Conservation (phyloP, 192 early-diverging fungal genomes). For the Linnemannia elongata region DNA sequence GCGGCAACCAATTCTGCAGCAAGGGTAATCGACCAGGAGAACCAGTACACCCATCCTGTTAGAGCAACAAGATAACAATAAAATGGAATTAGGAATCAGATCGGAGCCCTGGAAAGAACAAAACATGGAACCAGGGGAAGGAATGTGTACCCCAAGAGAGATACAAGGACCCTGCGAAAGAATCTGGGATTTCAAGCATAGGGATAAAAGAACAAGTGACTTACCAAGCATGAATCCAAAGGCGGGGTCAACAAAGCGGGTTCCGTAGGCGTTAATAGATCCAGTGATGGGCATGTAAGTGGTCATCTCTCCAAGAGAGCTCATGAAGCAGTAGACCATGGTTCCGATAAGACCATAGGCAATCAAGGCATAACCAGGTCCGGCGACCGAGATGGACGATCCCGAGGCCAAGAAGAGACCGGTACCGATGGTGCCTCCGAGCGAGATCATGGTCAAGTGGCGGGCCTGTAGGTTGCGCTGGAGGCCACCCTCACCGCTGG, state of each 20-base stretch:
- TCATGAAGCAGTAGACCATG: constrained; percentile 77
- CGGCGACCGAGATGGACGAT: constrained; percentile 73
- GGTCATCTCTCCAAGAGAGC: constrained; percentile 86
- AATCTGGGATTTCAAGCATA: neutral
- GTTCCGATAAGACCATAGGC: constrained; percentile 63
- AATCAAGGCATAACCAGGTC: constrained; percentile 72
- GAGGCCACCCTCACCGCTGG: constrained; percentile 34
- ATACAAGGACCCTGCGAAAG: neutral
- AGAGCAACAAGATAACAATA: neutral
- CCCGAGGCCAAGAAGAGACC: constrained; percentile 86
- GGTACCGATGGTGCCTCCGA: constrained; percentile 81
- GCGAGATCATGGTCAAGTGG: constrained; percentile 69
- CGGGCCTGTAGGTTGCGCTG: constrained; percentile 74
- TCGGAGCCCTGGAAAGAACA: neutral
- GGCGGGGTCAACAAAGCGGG: constrained; percentile 85
- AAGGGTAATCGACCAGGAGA: constrained; percentile 73
- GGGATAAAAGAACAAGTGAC: neutral
- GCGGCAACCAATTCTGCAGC: constrained; percentile 83
- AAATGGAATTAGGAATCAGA: neutral
- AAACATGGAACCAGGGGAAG: neutral
- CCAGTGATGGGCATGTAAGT: constrained; percentile 84
- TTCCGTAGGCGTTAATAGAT: constrained; percentile 80
- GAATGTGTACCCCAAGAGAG: constrained; percentile 1
- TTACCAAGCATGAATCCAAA: constrained; percentile 73
- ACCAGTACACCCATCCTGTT: constrained; percentile 65